Base-by-base conservation (phyloP, 2,329 filamentous ascomycete genomes). In the Cercospora nicotianae region DNA sequence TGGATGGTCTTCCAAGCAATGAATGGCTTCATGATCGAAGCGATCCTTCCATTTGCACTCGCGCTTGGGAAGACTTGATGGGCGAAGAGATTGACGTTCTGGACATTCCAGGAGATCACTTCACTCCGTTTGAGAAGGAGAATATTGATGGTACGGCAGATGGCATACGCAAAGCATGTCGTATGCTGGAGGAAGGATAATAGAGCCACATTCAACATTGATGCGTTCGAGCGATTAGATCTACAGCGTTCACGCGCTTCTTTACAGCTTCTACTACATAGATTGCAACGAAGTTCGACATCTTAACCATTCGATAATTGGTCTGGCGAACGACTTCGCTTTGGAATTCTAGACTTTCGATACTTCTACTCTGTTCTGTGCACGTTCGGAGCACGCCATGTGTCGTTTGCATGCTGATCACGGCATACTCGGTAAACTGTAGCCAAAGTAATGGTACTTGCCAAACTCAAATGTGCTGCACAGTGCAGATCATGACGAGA, bases 41-140 rank as follows among this genome's bases (percentile, higher is more conserved):
- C 26, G 65, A 67, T 60, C 23, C 33, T 13, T 42, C 42, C 6
- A 28, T 55, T 16, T 63, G 65, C 45, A 55, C 60, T 23, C 23
- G 33, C 51, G 60, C 65, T 31, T 67, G 65, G 65, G 48, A 64
- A 16, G 51, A 67, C 0, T 26, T 67, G 12, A 18, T 64, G 26
- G 30, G 60, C 3, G 60, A 28, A 12, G 26, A n/a, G 10, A 42
- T 67, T 9, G 31, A 58, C 13, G 65, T 67, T 16, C 60, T 67
- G 18, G 65, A 67, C 42, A 67, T 67, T 12, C 60, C 65, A 39
- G 65, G 65, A n/a, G 65, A 67, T 45, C 65, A 67, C 5, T 67
- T 67, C 26, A 62, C 60, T 23, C 65, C 65, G 1, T 67, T 67
- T 31, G 65, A 67, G 51, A 31, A 48, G n/a, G 60, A 64, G 2